Evolutionary conservation across 2,329 filamentous ascomycete genomes (phyloP), one percentile per base, ranked within the genome.

Genomic region (Colletotrichum falcatum): DNA sequence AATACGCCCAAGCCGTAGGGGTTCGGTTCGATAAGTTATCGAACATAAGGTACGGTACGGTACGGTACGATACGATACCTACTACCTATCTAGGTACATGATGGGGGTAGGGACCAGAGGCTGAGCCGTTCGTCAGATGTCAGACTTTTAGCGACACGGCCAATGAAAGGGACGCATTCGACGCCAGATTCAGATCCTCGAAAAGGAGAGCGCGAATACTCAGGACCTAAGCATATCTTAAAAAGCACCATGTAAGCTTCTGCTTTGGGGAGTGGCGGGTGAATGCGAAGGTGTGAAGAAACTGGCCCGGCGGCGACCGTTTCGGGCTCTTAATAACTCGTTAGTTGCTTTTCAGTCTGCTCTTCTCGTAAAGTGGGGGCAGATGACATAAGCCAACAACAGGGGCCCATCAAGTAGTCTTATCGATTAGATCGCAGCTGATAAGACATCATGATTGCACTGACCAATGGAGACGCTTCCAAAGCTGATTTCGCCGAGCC

Each of bases 61-160:
- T 39, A 42, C 39, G 7, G 16, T 42, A 20, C 39, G 16, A 9
- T 44, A 44, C 42, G 42, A 18, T n/a, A 44, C 5, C 20, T 42
- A 42, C 6, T 42, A 42, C 6, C 39, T 3, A 33, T 33, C 4
- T 39, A 39, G 5, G 12, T 46, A n/a, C 20, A 20, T 46, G 12
- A 44, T n/a, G 18, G n/a, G n/a, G n/a, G 44, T 46, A 39, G 58
- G 58, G 68, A 54, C 68, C 68, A 66, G 30, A 37, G 60, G 66
- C 26, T 65, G 66, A 55, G 65, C 68, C 68, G 58, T 67, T 46
- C 64, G 39, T 28, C 48, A 61, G 42, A 51, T 65, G 12, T 20
- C 28, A 60, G 28, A 35, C 39, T n/a, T n/a, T 48, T 20, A n/a
- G 23, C 33, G 33, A 9, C 33, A 14, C 20, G 35, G 11, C 26